A percentile compares a stretch with the other conserved stretches of the same genome.
Evolutionary conservation across 805 yeast genomes (phyloP).

Genomic region (Saccharomyces paradoxus): DNA sequence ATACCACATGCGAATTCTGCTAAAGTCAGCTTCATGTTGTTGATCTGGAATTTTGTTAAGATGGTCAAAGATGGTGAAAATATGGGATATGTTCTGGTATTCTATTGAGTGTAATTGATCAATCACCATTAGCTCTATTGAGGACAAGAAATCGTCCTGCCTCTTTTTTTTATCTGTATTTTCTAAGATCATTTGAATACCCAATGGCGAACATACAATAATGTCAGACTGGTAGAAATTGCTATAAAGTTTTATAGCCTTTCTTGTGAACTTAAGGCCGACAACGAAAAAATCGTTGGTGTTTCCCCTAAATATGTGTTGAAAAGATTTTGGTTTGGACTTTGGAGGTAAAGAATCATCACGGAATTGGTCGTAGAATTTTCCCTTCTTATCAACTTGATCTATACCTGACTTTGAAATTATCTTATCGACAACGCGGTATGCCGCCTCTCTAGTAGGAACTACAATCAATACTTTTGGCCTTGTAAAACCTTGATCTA

Average conservation of each 20-base stretch:
- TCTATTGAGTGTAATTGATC: constrained; percentile 83
- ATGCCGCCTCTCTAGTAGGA: constrained; percentile 78
- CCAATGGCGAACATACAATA: constrained; percentile 86
- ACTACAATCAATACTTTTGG: constrained; percentile 77
- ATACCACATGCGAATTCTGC: constrained; percentile 86
- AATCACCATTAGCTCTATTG: constrained; percentile 72
- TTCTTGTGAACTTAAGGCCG: constrained; percentile 87
- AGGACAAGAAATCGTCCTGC: constrained; percentile 75
- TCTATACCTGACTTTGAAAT: constrained; percentile 56
- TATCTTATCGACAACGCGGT: constrained; percentile 55
- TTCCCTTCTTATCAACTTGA: constrained; percentile 72
- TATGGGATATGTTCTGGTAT: constrained; percentile 90
- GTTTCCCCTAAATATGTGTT: constrained; percentile 74
- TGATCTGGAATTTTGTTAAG: constrained; percentile 71
- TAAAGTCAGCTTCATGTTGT: constrained; percentile 79
- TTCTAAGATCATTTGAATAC: constrained; percentile 71
- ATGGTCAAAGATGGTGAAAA: constrained; percentile 59
- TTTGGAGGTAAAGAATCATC: constrained; percentile 39
- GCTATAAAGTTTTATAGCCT: constrained; percentile 74
- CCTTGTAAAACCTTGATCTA: constrained; percentile 94
- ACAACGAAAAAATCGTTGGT: constrained; percentile 84
- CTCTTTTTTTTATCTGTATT: constrained; percentile 47
- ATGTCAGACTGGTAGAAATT: constrained; percentile 80
- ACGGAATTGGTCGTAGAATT: constrained; percentile 64
- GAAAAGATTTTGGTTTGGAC: constrained; percentile 77